Base-by-base conservation (phyloP, 805 yeast species). In the Alloascoidea africana region DNA sequence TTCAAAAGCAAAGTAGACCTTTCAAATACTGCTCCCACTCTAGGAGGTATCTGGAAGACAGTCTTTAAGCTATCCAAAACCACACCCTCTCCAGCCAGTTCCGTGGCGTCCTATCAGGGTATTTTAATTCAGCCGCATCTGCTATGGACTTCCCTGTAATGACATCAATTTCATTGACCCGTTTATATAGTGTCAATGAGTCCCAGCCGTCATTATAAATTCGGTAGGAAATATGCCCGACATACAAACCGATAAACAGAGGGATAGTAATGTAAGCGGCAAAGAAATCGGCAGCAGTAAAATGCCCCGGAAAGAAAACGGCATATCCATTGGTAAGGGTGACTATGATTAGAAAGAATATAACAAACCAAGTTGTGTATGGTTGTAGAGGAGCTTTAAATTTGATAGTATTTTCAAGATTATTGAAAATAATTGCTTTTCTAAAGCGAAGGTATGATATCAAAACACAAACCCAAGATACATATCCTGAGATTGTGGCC, bases 191-290 rank as follows among this genome's bases (percentile, higher is more conserved):
- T 23, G 30, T 23, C n/a, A 23, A 23, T 23, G 30, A n/a, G 13
- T 23, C 13, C 8, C n/a, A 8, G n/a, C 13, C 13, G 30, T 8
- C 8, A n/a, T 8, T 23, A n/a, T 8, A 23, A 2, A 66, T 54
- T 16, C 80, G 75, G 54, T 63, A 71, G 3, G 63, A 3, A 46
- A 70, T 69, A 56, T 77, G 85, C 4, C 75, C 81, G 34, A 68
- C 43, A 53, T 71, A 78, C 34, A 79, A 57, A 3, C 57, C 56
- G 3, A 68, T 41, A 44, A 73, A 65, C 40, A 70, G 62, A 27
- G 79, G 82, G 36, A 79, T 50, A 0, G 85, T 77, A 42, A 79
- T 63, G 55, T 79, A 79, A 5, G 86, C 80, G 23, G 87, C 86
- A 37, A 79, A 56, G 47, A 79, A 79, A 52, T 76, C 77, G 4